Evolutionary conservation across 1,139 yeast genomes (phyloP).

Genomic region (Yamadazyma oceani): DNA sequence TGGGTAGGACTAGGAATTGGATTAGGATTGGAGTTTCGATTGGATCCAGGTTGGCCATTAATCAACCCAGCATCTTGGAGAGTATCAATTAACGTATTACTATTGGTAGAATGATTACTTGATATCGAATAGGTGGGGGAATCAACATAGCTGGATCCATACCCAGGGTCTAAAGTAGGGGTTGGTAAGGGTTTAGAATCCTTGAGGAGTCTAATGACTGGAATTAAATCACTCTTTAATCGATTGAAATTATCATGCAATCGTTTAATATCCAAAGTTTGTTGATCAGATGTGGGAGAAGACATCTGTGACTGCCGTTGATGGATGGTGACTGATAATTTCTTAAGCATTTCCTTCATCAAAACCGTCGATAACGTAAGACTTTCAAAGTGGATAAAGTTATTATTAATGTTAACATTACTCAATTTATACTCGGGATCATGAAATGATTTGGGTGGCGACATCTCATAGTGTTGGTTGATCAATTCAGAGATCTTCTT

Average conservation of each 20-base stretch:
- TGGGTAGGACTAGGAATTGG: conserved; percentile 40
- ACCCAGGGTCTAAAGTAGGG: conserved; percentile 48
- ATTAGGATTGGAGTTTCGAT: conserved; percentile 14
- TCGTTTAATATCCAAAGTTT: conserved; percentile 33
- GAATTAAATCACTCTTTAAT: conserved; percentile 53
- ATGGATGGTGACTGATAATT: conserved; percentile 20
- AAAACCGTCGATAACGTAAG: conserved; percentile 30
- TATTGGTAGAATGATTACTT: conserved; percentile 17
- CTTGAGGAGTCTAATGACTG: conserved; percentile 50
- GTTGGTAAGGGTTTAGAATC: conserved; percentile 60
- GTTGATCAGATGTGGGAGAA: conserved; percentile 21
- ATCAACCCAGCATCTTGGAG: conserved; percentile 14
- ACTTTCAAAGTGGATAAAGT: conserved; percentile 38
- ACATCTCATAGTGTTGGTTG: conserved; percentile 29
- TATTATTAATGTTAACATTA: conserved; percentile 31
- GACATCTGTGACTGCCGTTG: conserved; percentile 24
- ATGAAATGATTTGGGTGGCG: conserved; percentile 30
- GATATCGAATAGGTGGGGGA: conserved; percentile 36
- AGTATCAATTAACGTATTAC: conserved; percentile 15
- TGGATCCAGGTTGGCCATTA: conserved; percentile 10
- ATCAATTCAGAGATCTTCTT: conserved; percentile 48
- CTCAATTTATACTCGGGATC: conserved; percentile 33
- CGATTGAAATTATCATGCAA: conserved; percentile 50
- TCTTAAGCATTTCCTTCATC: conserved; percentile 40
- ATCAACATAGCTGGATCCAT: conserved; percentile 25